Evolutionary conservation across 768 basidiomycete genomes (phyloP), one percentile per base, ranked within the genome.

Genomic region (Boletellus sp.): DNA sequence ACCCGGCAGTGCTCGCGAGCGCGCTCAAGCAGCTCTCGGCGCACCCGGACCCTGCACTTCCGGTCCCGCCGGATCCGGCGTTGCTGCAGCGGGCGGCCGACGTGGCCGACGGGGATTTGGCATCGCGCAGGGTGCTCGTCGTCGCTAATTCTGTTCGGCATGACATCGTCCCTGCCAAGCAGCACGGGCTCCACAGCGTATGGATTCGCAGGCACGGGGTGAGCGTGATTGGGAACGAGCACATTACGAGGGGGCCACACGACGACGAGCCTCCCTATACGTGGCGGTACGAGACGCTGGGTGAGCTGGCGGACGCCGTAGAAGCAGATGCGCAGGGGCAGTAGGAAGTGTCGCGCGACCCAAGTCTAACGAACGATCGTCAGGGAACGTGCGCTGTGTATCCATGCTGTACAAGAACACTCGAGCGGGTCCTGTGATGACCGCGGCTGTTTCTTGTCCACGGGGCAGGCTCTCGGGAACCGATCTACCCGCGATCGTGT

Each of bases 101-200:
- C 28, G 28, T 11, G 28, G 28, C 28, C 8, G 28, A 28, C 28
- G 4, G 57, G 36, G 78, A 78, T 55, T n/a, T 11, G 28, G 62
- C 68, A 26, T 37, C 50, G 1, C 68, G 28, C 28, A 8, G 77
- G 52, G 81, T 85, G 7, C 71, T 89, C 24, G 73, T 81, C 42
- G 84, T 85, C 6, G 87, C 88, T 16, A 80, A 83, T 58, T 86
- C 84, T 53, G 60, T 87, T 51, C 67, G 62, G 19, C 85, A 88
- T 53, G 88, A 90, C 59, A 78, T 85, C 53, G 72, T 73, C 20
- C 81, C 88, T 1, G 83, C 85, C 34, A 76, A 70, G 53, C 64
- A 70, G 59, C 67, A 79, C n/a, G 80, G 80, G 0, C 60, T 90
- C 22, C 66, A 57, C 23, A 82, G 79, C 31, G 79, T 81, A 26